Base-by-base conservation (phyloP, 495 filamentous ascomycete genomes). In the Aspergillus carlsbadensis region DNA sequence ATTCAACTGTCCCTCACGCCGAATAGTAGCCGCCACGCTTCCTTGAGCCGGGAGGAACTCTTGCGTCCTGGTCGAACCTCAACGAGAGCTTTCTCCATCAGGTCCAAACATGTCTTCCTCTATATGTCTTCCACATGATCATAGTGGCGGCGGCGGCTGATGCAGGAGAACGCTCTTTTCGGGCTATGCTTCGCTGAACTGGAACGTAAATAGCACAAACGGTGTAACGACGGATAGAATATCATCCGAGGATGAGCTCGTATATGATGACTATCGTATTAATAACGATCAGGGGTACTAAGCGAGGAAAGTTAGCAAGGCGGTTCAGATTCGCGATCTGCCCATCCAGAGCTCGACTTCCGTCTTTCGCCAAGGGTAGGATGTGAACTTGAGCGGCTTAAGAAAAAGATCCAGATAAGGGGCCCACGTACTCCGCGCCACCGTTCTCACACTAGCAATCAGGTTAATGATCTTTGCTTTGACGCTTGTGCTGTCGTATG, bases 201-300 rank as follows among this genome's bases (percentile, higher is more conserved):
- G 26, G 26, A 29, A 29, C 26, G 26, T 3, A 29, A 8, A 29
- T 29, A 29, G 26, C 14, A 42, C 33, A 17, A n/a, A 37, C 29
- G 33, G 29, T 37, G 8, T 33, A 22, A 24, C 48, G 48, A n/a
- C n/a, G n/a, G n/a, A n/a, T n/a, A 26, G 14, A 15, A 18, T 10
- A 52, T 90, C 79, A 96, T 15, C 93, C 94, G 35, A 98, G 81
- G 24, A 95, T 82, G 5, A 96, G 77, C 71, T 94, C 89, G 71
- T 95, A 97, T 51, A 91, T 69, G 68, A 96, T 96, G 58, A 98
- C 86, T 45, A 96, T 66, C 1, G 88, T 90, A 67, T 98, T 98
- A 63, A 96, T 87, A 40, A 85, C 82, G 66, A 98, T 98, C 48
- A 98, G 77, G 8, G 93, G 95, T 87, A 96, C 93, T 97, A 64